These are phyloP conservation scores for Eucalyptus globulus DNA, from an alignment of 345 rosid genomes.

Conservation along the genomic window DNA sequence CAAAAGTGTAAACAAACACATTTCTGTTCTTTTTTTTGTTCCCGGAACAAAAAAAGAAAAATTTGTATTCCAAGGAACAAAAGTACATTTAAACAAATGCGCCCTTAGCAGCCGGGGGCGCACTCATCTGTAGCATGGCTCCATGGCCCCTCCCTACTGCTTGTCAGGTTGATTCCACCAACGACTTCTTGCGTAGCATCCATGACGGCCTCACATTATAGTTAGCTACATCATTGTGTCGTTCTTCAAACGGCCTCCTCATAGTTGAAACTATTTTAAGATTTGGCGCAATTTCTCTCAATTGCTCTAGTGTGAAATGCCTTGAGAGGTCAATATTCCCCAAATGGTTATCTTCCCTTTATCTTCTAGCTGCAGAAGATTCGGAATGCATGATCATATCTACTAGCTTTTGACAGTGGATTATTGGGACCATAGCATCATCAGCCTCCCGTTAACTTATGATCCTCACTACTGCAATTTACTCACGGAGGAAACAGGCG, in stretches of 20 bases:
- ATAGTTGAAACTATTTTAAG: not conserved
- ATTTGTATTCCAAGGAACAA: too few species aligned
- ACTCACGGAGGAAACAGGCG: too few species aligned
- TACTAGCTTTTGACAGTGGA: too few species aligned
- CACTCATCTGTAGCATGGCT: slow-evolving; percentile 91
- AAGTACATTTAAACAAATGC: too few species aligned
- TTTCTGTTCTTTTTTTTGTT: too few species aligned
- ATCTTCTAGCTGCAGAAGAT: not conserved
- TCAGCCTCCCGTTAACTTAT: too few species aligned
- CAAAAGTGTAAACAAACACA: too few species aligned
- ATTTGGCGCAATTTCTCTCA: not conserved
- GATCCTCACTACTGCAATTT: too few species aligned
- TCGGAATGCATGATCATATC: too few species aligned
- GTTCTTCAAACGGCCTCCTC: not conserved
- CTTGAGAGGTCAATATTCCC: not conserved
- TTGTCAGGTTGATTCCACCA: slow-evolving; percentile 69
- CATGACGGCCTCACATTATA: slow-evolving; percentile 26
- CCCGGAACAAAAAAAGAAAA: too few species aligned
- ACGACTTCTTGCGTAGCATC: slow-evolving; percentile 79
- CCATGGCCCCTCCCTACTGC: slow-evolving; percentile 97
- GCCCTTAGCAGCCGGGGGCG: slow-evolving; percentile 59
- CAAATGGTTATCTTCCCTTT: not conserved
- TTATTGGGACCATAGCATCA: too few species aligned
- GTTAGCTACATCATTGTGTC: not conserved
- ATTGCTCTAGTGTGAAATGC: not conserved